Conservation (phyloP, 352 stramenopile genomes). For the Phytophthora hibernalis region DNA sequence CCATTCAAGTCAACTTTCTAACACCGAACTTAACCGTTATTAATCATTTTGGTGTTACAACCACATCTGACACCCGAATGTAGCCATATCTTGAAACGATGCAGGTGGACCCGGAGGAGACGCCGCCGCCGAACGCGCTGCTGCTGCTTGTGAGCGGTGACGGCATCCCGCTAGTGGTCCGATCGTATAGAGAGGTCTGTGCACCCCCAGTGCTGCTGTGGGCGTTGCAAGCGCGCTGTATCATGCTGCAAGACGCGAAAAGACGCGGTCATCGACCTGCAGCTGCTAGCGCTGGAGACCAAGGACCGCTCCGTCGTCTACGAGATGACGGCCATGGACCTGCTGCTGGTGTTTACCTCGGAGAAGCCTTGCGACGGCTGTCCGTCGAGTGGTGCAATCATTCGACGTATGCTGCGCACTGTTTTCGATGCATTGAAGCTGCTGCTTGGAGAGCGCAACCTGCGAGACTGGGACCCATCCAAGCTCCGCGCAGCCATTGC, state of each 20-base stretch:
- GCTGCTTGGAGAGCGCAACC: constrained; percentile 25
- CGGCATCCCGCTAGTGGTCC: constrained; percentile 60
- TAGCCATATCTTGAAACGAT: constrained; percentile 45
- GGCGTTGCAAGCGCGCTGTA: constrained; percentile 59
- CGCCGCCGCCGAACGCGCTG: constrained; percentile 37
- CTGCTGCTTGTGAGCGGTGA: constrained; percentile 56
- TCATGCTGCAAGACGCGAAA: constrained; percentile 45
- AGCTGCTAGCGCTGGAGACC: constrained; percentile 40
- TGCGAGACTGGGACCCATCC: constrained; percentile 39
- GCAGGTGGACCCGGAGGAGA: constrained; percentile 24
- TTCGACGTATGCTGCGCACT: constrained; percentile 40
- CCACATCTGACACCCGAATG: constrained; percentile 11
- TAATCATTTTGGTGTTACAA: neutral
- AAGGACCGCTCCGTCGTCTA: constrained; percentile 46
- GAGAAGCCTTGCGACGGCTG: constrained; percentile 29
- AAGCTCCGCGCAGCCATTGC: constrained; percentile 45
- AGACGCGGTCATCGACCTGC: constrained; percentile 7
- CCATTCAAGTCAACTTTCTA: constrained; percentile 20
- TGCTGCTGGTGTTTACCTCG: constrained; percentile 46
- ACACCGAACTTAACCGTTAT: no score
- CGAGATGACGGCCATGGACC: constrained; percentile 30
- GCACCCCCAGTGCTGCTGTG: constrained; percentile 53
- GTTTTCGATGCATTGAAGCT: constrained; percentile 30
- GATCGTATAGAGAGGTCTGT: constrained; percentile 50
- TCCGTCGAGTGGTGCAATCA: neutral